Evolutionary conservation across 345 rosid genomes (phyloP), one percentile per base, ranked within the genome.

Genomic region (Abelmoschus esculentus): DNA sequence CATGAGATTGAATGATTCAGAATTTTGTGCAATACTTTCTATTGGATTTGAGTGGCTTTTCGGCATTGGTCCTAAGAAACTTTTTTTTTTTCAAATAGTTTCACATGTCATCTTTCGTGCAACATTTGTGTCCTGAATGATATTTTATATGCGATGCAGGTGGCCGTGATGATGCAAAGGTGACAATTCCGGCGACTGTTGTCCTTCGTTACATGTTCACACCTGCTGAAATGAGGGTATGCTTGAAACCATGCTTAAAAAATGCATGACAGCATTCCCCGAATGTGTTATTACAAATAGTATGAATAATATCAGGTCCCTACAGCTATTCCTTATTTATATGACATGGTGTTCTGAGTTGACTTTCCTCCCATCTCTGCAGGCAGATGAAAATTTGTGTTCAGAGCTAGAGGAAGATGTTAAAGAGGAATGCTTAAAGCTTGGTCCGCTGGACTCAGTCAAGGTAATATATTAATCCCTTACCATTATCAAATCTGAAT

Each of bases 101-200:
- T 12, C 54, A 6, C 52, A 11, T 46, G 7, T 65, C 19, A 46
- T 5, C 34, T 44, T 42, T 65, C 19, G 54, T 46, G 32, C 18
- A 14, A 7, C 6, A 26, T 17, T 22, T 65, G 55, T 19, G 8
- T 65, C 55, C 32, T 19, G 7, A 26, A 26, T 65, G 55, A 9
- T 13, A 22, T 6, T 46, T 46, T 46, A 3, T 47, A 46, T 26
- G 6, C 58, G 72, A 64, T 81, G 76, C 80, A 95, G 98, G 99
- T 78, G 99, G 97, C 59, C 89, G 80, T 56, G 99, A 95, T 80
- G 98, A 95, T 84, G 85, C 90, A 57, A 95, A 95, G 87, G 69
- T 90, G 73, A 73, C 76, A 49, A 80, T 92, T 75, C 91, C 97
- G 44, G 85, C 91, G 15, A 89, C 97, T 13, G 86, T 92, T 40